Percentiles rank a stretch among this genome's conserved stretches.
Conservation (phyloP, 2,329 filamentous ascomycete genomes). For the Akanthomyces muscarius region DNA sequence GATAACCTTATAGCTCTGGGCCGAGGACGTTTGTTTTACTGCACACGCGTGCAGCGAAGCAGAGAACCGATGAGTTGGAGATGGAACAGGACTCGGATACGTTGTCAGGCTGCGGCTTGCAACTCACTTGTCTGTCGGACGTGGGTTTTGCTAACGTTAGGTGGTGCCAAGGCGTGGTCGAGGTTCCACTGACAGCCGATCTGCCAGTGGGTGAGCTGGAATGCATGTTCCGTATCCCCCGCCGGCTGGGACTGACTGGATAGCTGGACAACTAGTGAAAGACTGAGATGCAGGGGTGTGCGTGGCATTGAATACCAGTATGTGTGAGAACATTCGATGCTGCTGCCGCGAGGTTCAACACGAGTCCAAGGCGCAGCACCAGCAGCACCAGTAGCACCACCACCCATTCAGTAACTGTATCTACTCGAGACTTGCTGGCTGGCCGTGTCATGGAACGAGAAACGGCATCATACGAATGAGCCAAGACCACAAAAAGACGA, state of each 20-base stretch:
- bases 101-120: no score
- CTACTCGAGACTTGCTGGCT: no score
- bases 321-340: not conserved
- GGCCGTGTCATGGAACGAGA: no score
- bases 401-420: not conserved
- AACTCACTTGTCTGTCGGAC: no score
- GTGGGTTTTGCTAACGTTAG: not conserved
- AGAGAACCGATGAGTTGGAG: no score
- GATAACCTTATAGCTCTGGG: no score
- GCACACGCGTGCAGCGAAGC: no score
- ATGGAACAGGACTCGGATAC: no score
- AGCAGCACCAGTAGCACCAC: not conserved
- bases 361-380: not conserved
- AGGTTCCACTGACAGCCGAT: conserved; percentile 6
- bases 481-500: not conserved
- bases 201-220: conserved; percentile 7
- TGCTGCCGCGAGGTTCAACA: not conserved
- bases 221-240: conserved; percentile 6
- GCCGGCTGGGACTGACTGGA: not conserved
- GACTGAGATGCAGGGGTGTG: not conserved
- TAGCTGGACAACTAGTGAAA: not conserved
- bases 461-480: not conserved
- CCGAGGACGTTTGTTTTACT: no score
- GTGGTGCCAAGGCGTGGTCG: conserved; percentile 1
- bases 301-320: not conserved